Evolutionary conservation across 352 stramenopile genomes (phyloP).

Genomic region (Globisporangium orthogonon): DNA sequence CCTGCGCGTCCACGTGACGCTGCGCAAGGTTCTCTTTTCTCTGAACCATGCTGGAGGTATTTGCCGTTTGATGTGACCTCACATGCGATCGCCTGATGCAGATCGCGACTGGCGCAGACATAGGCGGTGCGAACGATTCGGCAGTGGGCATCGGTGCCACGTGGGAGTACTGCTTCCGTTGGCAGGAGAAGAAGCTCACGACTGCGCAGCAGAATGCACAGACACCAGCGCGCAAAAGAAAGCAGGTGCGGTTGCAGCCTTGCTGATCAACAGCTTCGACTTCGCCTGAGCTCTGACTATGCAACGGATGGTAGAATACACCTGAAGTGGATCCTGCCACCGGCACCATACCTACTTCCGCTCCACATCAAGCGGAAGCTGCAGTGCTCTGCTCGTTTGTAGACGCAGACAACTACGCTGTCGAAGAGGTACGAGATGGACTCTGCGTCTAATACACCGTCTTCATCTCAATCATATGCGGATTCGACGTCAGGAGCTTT

Average conservation of each 20-base stretch:
- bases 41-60: too few species aligned
- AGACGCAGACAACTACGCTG: conserved; percentile 46
- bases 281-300: not conserved
- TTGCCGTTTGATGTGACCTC: not conserved
- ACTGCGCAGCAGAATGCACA: conserved; percentile 4
- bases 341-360: conserved; percentile 4
- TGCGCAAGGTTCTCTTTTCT: conserved; percentile 41
- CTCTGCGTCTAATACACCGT: not conserved
- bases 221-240: conserved; percentile 2
- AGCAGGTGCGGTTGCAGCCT: conserved; percentile 3
- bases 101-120: not conserved
- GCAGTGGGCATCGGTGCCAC: conserved; percentile 20
- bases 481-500: conserved; percentile 6
- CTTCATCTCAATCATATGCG: not conserved
- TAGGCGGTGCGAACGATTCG: conserved; percentile 1
- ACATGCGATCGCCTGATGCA: not conserved
- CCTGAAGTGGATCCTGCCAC: conserved; percentile 1
- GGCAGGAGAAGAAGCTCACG: conserved; percentile 43
- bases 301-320: not conserved
- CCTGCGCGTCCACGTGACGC: conserved; percentile 39
- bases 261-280: not conserved
- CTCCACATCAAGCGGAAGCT: not conserved
- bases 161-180: conserved; percentile 45
- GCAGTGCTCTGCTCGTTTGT: conserved; percentile 25
- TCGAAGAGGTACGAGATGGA: conserved; percentile 14